phyloP scores from a whole-genome alignment of 78 protist species.

The Dictyostelium firmibasis region DNA sequence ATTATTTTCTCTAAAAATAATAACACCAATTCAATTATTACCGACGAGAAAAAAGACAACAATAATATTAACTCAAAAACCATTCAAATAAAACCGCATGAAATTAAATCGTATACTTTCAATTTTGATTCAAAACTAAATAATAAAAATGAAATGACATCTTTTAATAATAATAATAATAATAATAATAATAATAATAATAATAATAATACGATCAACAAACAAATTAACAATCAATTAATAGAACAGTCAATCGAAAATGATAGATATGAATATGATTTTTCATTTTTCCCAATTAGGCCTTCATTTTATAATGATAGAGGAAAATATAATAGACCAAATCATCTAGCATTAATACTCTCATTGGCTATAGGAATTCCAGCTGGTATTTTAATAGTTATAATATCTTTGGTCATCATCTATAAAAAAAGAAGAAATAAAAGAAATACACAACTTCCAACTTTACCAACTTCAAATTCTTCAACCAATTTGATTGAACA shows the following conservation, averaged over 20 bases:
- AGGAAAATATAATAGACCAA: not conserved
- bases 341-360: not conserved
- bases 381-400: not conserved
- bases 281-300: not conserved
- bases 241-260: not conserved
- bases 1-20: not conserved
- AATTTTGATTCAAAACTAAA: not conserved
- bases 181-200: too few species aligned
- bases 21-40: not conserved
- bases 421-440: not conserved
- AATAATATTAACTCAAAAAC: not conserved
- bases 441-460: not conserved
- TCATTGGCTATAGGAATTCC: not conserved
- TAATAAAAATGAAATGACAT: not conserved
- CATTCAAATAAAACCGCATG: not conserved
- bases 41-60: not conserved
- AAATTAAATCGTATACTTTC: not conserved
- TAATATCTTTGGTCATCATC: not conserved
- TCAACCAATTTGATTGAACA: not conserved
- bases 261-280: constrained; percentile 16
- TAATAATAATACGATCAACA: too few species aligned
- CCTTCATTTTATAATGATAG: not conserved
- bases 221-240: not conserved
- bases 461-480: not conserved
- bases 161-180: not conserved